Base-by-base conservation (phyloP, 1,284 basidiomycete species). In the Boletellus sp. region DNA sequence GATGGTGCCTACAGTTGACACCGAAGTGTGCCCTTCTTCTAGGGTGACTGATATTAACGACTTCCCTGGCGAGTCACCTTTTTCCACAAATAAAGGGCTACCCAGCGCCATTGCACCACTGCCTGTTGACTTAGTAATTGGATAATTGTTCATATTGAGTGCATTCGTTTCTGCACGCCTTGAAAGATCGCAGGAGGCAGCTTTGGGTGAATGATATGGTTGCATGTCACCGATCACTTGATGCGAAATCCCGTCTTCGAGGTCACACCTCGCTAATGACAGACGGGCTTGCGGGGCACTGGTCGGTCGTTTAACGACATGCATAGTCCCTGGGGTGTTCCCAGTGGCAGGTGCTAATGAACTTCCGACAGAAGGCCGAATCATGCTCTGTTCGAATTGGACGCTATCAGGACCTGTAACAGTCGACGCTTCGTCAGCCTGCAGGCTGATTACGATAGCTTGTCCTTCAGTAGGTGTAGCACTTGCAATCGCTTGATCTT, bases 1-100 rank as follows among this genome's bases (percentile, higher is more conserved):
- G 4, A 39, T 22, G 32, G 30, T 2, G 2, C 61, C 52, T 40
- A 63, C 61, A 45, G 28, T 8, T 43, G 40, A 21, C 40, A 21
- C 12, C 5, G 15, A 4, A 13, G 38, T 13, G 19, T 35, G n/a
- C 10, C 1, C 38, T 3, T 49, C 47, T 43, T 26, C 39, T 35
- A 45, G 63, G 37, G 42, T 8, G 30, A 47, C 11, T 28, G 40
- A 28, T 22, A 4, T 30, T 12, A 35, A 36, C 16, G 38, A 26
- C 22, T 24, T 41, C 28, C 22, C 30, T 36, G 38, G 40, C 5
- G 5, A 4, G 8, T 2, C 19, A 43, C 43, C 37, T 13, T 24
- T 44, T 40, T 44, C 44, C n/a, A 18, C 43, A 11, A 21, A 21
- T 18, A 22, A 55, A 30, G 19, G 21, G 32, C 11, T 32, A 35